phyloP scores from a whole-genome alignment of 345 rosid species.

The Cardiospermum halicacabum region DNA sequence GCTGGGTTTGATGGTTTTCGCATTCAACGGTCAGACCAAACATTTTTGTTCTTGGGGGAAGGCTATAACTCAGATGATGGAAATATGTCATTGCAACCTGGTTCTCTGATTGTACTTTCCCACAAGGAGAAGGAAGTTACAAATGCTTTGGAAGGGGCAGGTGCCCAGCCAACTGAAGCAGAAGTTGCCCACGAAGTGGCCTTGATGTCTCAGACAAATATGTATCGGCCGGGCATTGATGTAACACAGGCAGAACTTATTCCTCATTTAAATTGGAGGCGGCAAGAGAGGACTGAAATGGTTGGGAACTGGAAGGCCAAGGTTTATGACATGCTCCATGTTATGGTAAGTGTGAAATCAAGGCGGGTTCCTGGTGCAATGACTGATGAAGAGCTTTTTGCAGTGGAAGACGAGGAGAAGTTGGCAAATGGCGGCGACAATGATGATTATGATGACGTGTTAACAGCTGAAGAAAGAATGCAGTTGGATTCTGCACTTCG shows the following conservation, averaged over 20 bases:
- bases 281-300: constrained; percentile 93
- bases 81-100: constrained; percentile 53
- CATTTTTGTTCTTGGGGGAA: constrained; percentile 85
- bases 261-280: constrained; percentile 92
- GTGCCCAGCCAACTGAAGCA: constrained; percentile 84
- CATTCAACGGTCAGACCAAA: constrained; percentile 91
- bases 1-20: constrained; percentile 98
- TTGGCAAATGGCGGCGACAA: constrained; percentile 51
- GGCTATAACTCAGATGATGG: constrained; percentile 78
- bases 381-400: constrained; percentile 96
- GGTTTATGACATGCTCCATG: constrained; percentile 95
- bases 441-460: constrained; percentile 68
- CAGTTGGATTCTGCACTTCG: constrained; percentile 79
- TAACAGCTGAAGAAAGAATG: constrained; percentile 87
- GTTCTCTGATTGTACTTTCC: constrained; percentile 83
- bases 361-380: constrained; percentile 97
- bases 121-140: constrained; percentile 95
- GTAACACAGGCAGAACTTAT: constrained; percentile 94
- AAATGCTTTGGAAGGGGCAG: constrained; percentile 97
- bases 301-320: constrained; percentile 97
- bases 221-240: constrained; percentile 99
- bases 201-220: constrained; percentile 94
- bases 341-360: constrained; percentile 94
- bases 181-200: constrained; percentile 94
- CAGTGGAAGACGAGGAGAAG: constrained; percentile 74